Evolutionary conservation across 176 grass and related monocot genomes (phyloP).

Genomic region (Carex pumila): DNA sequence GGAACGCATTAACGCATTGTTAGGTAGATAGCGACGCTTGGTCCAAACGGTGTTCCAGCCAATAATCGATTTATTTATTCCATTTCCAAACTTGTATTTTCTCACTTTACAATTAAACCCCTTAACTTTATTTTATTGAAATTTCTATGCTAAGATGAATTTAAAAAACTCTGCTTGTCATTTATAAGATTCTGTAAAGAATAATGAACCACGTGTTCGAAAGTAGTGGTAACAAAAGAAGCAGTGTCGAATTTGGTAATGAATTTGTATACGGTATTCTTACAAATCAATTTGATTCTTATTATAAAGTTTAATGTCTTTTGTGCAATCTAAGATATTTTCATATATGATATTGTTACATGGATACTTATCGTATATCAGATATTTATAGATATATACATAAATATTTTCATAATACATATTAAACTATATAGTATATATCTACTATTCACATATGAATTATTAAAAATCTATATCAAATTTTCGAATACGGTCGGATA

Average conservation of each 20-base stretch:
- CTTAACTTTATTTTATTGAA: background rate
- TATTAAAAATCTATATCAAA: no score
- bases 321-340: background rate
- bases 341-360: no score
- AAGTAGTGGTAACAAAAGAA: background rate
- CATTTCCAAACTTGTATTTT: background rate
- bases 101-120: background rate
- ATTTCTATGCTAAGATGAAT: background rate
- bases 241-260: background rate
- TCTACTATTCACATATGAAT: no score
- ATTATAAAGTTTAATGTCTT: background rate
- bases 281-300: background rate
- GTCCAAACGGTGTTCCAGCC: background rate
- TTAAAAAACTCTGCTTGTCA: background rate
- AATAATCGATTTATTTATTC: background rate
- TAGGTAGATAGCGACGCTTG: conserved; percentile 17
- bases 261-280: background rate
- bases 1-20: conserved; percentile 12
- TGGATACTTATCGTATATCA: no score
- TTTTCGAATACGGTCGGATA: no score
- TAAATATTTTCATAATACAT: no score
- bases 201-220: background rate
- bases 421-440: no score
- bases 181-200: background rate
- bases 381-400: no score